A percentile compares a stretch with the other conserved stretches of the same genome.
These are phyloP conservation scores for Abrus precatorius DNA, from an alignment of 306 rosid genomes.

Conservation along the genomic window DNA sequence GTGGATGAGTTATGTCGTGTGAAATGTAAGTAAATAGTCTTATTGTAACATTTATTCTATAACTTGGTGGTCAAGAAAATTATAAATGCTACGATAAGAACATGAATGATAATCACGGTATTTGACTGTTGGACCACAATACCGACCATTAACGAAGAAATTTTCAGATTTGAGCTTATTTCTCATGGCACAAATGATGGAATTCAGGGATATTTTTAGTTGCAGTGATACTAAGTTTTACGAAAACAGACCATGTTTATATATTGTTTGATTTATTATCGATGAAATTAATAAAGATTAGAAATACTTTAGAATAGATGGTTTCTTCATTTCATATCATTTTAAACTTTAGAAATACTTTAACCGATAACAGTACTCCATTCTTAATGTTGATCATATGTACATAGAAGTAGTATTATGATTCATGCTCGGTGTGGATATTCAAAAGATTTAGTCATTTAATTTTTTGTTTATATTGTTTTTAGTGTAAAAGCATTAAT, in stretches of 20 bases:
- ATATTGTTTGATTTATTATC: too few relatives aligned
- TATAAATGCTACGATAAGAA: not conserved
- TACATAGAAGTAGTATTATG: too few relatives aligned
- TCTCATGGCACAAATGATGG: not conserved
- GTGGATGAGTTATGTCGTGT: constrained; percentile 10
- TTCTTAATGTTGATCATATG: too few relatives aligned
- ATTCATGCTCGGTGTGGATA: too few relatives aligned
- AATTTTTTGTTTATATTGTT: too few relatives aligned
- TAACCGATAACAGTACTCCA: too few relatives aligned
- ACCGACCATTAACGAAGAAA: constrained; percentile 9
- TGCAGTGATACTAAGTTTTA: not conserved
- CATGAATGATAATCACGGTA: not conserved
- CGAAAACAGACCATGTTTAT: not conserved
- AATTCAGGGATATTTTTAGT: not conserved
- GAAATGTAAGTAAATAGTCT: not conserved
- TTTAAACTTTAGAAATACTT: too few relatives aligned
- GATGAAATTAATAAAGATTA: too few relatives aligned
- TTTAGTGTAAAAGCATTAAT: too few relatives aligned
- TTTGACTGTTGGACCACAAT: constrained; percentile 2
- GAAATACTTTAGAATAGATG: too few relatives aligned
- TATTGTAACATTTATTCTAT: not conserved
- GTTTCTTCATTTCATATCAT: too few relatives aligned
- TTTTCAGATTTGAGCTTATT: constrained; percentile 31
- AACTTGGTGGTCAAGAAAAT: not conserved
- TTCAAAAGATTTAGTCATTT: too few relatives aligned